Conservation (phyloP, 148 eudicot genomes). For the Dianthus caryophyllus region DNA sequence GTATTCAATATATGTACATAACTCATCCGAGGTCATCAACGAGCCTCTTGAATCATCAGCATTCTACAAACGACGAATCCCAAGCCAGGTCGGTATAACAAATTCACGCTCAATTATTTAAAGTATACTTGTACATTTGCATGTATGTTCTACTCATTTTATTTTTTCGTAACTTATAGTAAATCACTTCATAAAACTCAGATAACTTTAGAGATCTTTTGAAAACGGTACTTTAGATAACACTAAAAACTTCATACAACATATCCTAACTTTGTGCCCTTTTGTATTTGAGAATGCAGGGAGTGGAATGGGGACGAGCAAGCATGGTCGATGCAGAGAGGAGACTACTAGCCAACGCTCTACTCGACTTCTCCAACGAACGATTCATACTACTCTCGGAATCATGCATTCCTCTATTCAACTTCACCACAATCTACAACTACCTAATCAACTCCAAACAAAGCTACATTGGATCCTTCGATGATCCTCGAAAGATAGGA, state of each 20-base stretch:
- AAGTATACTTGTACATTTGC: neutral
- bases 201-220: too few relatives aligned
- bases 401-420: slow-evolving; percentile 59
- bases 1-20: slow-evolving; percentile 63
- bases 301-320: slow-evolving; percentile 43
- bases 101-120: neutral
- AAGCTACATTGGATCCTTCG: slow-evolving; percentile 38
- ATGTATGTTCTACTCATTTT: too few relatives aligned
- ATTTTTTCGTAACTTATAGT: too few relatives aligned
- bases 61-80: slow-evolving; percentile 52
- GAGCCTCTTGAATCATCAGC: slow-evolving; percentile 37
- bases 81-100: slow-evolving; percentile 50
- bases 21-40: slow-evolving; percentile 28
- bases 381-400: slow-evolving; percentile 52
- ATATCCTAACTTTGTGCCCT: neutral
- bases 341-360: slow-evolving; percentile 50
- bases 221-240: too few relatives aligned
- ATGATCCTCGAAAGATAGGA: slow-evolving; percentile 34
- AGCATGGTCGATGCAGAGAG: slow-evolving; percentile 54
- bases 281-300: slow-evolving; percentile 21
- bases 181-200: too few relatives aligned
- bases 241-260: too few relatives aligned
- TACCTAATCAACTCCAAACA: slow-evolving; percentile 44
- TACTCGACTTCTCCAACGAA: slow-evolving; percentile 46
- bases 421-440: slow-evolving; percentile 45